These are phyloP conservation scores for Alternaria sp. DNA, from an alignment of 2,329 filamentous ascomycete genomes.

Conservation along the genomic window DNA sequence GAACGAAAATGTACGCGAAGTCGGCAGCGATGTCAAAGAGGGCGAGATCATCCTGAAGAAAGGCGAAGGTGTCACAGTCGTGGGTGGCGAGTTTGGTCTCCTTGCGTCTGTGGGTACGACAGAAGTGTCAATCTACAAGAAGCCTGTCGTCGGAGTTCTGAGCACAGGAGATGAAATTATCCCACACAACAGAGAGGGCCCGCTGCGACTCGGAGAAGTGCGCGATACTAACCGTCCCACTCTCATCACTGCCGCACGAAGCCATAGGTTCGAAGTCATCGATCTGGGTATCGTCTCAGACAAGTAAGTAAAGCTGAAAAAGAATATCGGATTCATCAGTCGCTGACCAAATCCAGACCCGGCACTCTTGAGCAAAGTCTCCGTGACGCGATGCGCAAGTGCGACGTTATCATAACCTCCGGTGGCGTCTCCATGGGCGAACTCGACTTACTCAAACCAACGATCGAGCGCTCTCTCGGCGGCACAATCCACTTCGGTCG, in stretches of 20 bases:
- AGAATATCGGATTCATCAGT: background rate
- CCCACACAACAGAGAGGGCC: constrained; percentile 67
- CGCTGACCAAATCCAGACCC: constrained; percentile 53
- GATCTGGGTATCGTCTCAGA: constrained; percentile 88
- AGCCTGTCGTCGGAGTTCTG: constrained; percentile 81
- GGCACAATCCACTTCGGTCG: constrained; percentile 96
- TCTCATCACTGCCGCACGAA: constrained; percentile 75
- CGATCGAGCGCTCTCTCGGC: constrained; percentile 85
- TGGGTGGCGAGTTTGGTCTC: constrained; percentile 90
- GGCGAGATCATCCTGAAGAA: constrained; percentile 73
- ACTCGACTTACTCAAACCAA: constrained; percentile 93
- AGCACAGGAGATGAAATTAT: constrained; percentile 97
- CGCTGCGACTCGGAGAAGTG: constrained; percentile 79
- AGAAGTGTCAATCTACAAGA: constrained; percentile 74
- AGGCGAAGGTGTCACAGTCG: constrained; percentile 82
- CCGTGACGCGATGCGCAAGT: constrained; percentile 72
- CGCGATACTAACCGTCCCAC: constrained; percentile 92
- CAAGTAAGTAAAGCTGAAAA: constrained; percentile 50
- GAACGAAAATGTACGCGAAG: constrained; percentile 88
- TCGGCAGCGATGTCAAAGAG: constrained; percentile 82
- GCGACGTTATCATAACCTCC: constrained; percentile 86
- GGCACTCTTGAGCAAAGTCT: constrained; percentile 78
- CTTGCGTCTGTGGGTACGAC: constrained; percentile 82
- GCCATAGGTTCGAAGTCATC: constrained; percentile 77
- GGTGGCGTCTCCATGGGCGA: constrained; percentile 98